Base-by-base conservation (phyloP, 192 early-diverging fungal species). In the Mortierella alpina region DNA sequence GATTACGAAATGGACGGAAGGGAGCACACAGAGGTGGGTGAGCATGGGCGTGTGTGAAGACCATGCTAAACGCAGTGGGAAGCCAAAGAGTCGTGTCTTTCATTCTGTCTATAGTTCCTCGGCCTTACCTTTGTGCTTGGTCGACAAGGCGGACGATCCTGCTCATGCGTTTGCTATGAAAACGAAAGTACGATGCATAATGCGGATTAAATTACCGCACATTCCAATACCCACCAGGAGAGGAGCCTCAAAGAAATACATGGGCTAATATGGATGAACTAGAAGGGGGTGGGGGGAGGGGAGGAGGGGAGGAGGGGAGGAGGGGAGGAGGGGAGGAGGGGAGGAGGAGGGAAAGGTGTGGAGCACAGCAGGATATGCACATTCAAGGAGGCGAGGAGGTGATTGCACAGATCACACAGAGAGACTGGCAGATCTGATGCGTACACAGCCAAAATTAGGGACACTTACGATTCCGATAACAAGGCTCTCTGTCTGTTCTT, bases 401-500 rank as follows among this genome's bases (percentile, higher is more conserved):
- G 31, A 31, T 31, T 3, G 31, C 31, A 31, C 1, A 31, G 31
- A 31, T 31, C 31, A 31, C 31, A 31, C 31, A 31, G 31, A 3
- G 31, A 31, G 31, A 31, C 31, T 31, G 31, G 31, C 31, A 31
- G 31, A 31, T 31, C 31, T 31, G n/a, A n/a, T n/a, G 31, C 31
- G 31, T 31, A 31, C 31, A 1, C 31, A 31, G 3, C 31, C 11
- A 63, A 63, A 48, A 11, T 14, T 2, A 31, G 3, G 31, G 31
- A 31, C 31, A 31, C 76, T 74, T 86, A 88, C 88, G 87, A 84
- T 78, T 86, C 84, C 55, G 82, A 88, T 51, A 93, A 59, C 47
- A 89, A 75, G 47, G 87, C 88, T 78, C 88, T 86, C 63, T 92
- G 90, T 84, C 91, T 85, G 51, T 85, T 79, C 77, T 92, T 92